Base-by-base conservation (phyloP, 2,329 filamentous ascomycete species). In the Venturia asperata region DNA sequence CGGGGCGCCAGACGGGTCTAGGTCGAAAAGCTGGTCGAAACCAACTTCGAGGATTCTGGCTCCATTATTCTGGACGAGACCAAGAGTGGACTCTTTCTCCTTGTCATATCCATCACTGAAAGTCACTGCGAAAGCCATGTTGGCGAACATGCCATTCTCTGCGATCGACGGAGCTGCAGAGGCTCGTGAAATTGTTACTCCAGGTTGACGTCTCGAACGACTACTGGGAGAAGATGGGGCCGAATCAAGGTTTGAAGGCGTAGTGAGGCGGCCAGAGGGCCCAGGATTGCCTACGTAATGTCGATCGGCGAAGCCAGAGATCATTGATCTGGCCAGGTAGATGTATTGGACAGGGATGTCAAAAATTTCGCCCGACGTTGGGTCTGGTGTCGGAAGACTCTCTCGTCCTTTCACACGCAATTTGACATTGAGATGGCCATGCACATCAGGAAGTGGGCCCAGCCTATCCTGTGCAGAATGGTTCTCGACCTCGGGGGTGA, bases 71-170 rank as follows among this genome's bases (percentile, higher is more conserved):
- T 80, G 76, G 64, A 97, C 92, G 61, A 85, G 78, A 1, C 79
- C 80, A 42, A 84, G 84, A 2, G 94, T 74, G 61, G 78, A 72
- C 68, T 84, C 71, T 74, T 85, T 84, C 21, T 85, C 82, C 10
- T 77, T 77, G 19, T 80, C 81, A 63, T 85, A 81, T 1, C 83
- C 80, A 1, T 69, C 70, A 4, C 80, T 78, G 67, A 91, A 90
- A 0, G 91, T 93, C 13, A 96, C 83, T 0, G 92, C 92, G 75
- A 97, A 97, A 0, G 85, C 86, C 92, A 97, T 96, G 52, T 87
- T 86, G 0, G 83, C 77, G 71, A 97, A 96, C 0, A 95, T 68
- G 2, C 79, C 78, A 21, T 70, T 71, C 3, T 62, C 21, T 24
- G 61, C 73, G 66, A 63, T 69, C 17, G 52, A 34, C 13, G 52